Evolutionary conservation across 305 asterid genomes (phyloP).

Genomic region (Rubia tinctorum): DNA sequence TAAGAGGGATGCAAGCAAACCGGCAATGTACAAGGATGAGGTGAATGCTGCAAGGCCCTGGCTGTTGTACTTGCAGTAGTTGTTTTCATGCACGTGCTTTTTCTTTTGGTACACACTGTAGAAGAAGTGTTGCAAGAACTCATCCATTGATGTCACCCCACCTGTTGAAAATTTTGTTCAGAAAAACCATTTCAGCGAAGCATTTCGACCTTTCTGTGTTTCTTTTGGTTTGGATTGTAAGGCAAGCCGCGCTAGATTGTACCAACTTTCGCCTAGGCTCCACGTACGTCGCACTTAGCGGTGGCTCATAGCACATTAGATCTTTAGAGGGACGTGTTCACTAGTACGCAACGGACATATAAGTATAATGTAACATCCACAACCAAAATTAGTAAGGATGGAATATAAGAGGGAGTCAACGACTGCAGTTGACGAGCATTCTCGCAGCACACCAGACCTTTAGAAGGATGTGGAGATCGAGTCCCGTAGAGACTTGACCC

Average conservation of each 20-base stretch:
- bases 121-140: conserved; percentile 68
- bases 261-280: not conserved
- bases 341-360: too few species aligned
- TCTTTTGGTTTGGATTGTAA: not conserved
- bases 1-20: conserved; percentile 59
- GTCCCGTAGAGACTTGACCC: too few species aligned
- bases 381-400: too few species aligned
- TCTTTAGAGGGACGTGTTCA: too few species aligned
- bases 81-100: conserved; percentile 61
- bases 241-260: not conserved
- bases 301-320: too few species aligned
- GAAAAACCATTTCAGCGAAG: not conserved
- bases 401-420: too few species aligned
- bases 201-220: not conserved
- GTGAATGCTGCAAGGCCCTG: conserved; percentile 85
- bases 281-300: too few species aligned
- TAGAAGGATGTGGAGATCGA: too few species aligned
- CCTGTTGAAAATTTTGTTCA: conserved; percentile 37
- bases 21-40: conserved; percentile 86
- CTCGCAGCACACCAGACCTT: too few species aligned
- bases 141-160: conserved; percentile 96
- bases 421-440: too few species aligned
- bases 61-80: conserved; percentile 90
- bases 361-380: too few species aligned
- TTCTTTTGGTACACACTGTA: conserved; percentile 53